phyloP scores from a whole-genome alignment of 257 asterid genomes.

The Anisodus tanguticus region DNA sequence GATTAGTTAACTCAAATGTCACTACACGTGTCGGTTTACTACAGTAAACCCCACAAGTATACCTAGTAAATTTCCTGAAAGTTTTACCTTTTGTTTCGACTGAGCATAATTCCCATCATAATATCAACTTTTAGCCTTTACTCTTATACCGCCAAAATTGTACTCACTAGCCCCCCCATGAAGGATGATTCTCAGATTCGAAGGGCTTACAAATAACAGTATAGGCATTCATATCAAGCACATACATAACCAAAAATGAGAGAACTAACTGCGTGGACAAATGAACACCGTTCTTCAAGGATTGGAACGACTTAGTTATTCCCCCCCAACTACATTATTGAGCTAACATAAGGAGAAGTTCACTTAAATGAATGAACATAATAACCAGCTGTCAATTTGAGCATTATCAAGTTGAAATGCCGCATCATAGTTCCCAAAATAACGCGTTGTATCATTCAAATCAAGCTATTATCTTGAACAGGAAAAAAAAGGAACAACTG shows the following conservation, averaged over 20 bases:
- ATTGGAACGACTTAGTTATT: not conserved
- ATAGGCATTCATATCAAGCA: not conserved
- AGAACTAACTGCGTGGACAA: not conserved
- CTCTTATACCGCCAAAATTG: not conserved
- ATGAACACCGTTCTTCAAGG: not conserved
- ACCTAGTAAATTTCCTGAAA: not conserved
- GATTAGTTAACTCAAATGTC: not conserved
- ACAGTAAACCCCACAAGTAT: not conserved
- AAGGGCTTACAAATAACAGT: not conserved
- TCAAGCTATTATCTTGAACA: not conserved
- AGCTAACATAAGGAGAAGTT: not conserved
- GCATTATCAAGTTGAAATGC: not conserved
- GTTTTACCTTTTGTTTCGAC: not conserved
- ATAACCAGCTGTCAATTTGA: slow-evolving; percentile 8
- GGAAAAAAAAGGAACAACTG: not conserved
- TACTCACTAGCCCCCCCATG: not conserved
- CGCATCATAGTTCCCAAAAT: not conserved
- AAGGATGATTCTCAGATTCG: not conserved
- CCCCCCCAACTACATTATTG: not conserved
- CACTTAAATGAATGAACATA: not conserved
- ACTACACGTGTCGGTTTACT: not conserved
- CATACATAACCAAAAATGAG: not conserved
- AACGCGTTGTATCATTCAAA: not conserved
- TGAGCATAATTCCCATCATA: not conserved
- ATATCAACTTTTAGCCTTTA: not conserved